Conservation (phyloP, 306 rosid species). For the Coriaria nepalensis region DNA sequence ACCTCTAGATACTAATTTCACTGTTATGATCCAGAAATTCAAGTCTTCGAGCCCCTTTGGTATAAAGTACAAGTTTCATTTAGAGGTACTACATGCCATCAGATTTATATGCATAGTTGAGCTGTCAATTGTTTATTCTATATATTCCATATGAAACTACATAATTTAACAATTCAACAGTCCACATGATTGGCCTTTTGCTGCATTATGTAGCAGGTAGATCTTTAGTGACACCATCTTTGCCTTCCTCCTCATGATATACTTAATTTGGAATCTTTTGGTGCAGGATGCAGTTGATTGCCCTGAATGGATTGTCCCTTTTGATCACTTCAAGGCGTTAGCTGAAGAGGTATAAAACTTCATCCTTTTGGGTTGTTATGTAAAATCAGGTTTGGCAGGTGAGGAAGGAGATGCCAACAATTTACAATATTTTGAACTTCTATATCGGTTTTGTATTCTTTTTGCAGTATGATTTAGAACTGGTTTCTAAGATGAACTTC, state of each 20-base stretch:
- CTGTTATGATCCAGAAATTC: constrained; percentile 56
- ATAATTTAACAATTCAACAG: no score
- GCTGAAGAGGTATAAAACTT: constrained; percentile 66
- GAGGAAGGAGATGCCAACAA: not conserved
- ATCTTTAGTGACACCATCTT: no score
- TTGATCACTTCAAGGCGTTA: constrained; percentile 60
- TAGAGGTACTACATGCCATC: constrained; percentile 43
- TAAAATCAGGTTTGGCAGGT: constrained; percentile 2
- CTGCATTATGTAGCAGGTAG: no score
- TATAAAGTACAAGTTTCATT: constrained; percentile 78
- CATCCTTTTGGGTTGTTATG: not conserved
- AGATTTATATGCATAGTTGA: no score
- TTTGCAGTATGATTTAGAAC: constrained; percentile 77
- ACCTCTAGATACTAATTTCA: constrained; percentile 12
- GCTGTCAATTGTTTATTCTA: not conserved
- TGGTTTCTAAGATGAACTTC: constrained; percentile 67
- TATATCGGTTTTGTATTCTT: constrained; percentile 2
- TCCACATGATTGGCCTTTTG: no score
- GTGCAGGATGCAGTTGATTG: constrained; percentile 96
- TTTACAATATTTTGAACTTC: not conserved
- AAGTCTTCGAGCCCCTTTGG: constrained; percentile 84
- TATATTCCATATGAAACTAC: not conserved
- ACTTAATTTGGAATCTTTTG: constrained; percentile 1
- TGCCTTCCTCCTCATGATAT: not conserved
- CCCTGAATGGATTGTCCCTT: constrained; percentile 95